Evolutionary conservation across 768 basidiomycete species (phyloP).

Genomic region (Mycena metata): DNA sequence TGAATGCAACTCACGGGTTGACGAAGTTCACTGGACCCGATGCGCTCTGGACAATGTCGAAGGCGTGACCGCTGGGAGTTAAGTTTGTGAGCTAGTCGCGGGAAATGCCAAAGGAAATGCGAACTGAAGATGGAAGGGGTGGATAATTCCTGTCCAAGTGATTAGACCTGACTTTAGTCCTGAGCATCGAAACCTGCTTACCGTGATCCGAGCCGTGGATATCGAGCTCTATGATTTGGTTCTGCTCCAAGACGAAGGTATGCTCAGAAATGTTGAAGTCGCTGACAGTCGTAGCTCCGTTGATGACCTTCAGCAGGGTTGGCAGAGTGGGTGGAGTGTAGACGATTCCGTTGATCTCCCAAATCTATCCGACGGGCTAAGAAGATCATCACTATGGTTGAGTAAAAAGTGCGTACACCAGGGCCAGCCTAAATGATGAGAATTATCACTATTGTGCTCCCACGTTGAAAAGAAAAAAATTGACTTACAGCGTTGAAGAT

Average conservation of each 20-base stretch:
- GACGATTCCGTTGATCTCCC: slow-evolving; percentile 41
- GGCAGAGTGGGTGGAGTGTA: slow-evolving; percentile 41
- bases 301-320: slow-evolving; percentile 43
- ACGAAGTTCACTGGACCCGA: slow-evolving; percentile 39
- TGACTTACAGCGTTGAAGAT: slow-evolving; percentile 8
- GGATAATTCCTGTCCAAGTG: slow-evolving; percentile 11
- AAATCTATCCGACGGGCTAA: neutral
- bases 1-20: slow-evolving; percentile 32
- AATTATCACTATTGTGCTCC: no score
- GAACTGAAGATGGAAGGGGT: slow-evolving; percentile 34
- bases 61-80: slow-evolving; percentile 42
- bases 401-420: slow-evolving; percentile 11
- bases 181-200: neutral
- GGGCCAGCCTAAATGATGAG: slow-evolving; percentile 16
- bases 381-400: neutral
- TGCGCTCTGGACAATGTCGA: slow-evolving; percentile 42
- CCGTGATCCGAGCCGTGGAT: slow-evolving; percentile 45
- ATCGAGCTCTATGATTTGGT: slow-evolving; percentile 41
- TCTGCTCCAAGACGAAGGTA: slow-evolving; percentile 37
- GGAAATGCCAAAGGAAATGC: neutral
- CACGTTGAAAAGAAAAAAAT: no score
- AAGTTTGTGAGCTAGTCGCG: neutral
- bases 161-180: neutral
- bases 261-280: slow-evolving; percentile 41
- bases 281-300: slow-evolving; percentile 33